Conservation (phyloP, 129 eudicot species). For the Lonicera japonica region DNA sequence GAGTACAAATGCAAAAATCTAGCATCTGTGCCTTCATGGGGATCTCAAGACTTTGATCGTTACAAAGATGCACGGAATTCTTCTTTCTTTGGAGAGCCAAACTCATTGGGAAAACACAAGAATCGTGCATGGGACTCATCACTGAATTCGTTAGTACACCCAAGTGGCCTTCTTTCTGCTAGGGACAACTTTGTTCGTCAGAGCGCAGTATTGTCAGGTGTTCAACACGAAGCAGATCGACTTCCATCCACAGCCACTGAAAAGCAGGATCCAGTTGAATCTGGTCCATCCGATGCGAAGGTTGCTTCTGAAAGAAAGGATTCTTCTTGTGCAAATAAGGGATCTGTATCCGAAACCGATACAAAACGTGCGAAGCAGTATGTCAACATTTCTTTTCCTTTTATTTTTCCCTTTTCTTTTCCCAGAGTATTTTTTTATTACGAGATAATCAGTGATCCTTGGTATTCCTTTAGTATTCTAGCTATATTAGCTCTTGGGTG, state of each 20-base stretch:
- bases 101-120: constrained; percentile 36
- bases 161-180: constrained; percentile 40
- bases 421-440: background rate
- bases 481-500: background rate
- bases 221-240: constrained; percentile 49
- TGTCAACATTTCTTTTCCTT: constrained; percentile 19
- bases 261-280: constrained; percentile 50
- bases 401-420: background rate
- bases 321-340: constrained; percentile 40
- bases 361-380: constrained; percentile 93
- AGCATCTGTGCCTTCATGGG: constrained; percentile 57
- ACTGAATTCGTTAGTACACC: constrained; percentile 26
- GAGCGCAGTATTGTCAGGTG: constrained; percentile 28
- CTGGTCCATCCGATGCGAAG: constrained; percentile 50
- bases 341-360: constrained; percentile 54
- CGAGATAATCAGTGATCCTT: background rate
- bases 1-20: constrained; percentile 49
- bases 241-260: constrained; percentile 39
- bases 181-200: constrained; percentile 36
- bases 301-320: constrained; percentile 55
- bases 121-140: constrained; percentile 56
- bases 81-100: constrained; percentile 36
- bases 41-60: constrained; percentile 56
- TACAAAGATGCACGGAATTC: constrained; percentile 42
- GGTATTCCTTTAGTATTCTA: background rate